phyloP scores from a whole-genome alignment of 2,329 filamentous ascomycete species.

The Elsinoe ampelina region DNA sequence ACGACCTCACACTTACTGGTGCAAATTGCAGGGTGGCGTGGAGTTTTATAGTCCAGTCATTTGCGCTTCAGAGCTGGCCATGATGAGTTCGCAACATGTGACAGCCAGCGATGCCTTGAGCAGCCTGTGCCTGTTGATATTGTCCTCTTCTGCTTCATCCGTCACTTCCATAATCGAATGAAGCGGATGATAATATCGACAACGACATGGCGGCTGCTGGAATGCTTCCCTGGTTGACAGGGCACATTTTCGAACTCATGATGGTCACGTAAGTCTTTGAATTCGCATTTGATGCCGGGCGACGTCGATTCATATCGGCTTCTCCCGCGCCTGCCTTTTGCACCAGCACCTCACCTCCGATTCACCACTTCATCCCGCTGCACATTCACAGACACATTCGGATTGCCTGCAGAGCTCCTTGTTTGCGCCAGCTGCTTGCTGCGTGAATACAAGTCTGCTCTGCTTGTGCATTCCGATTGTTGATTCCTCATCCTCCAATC shows the following conservation, averaged over 20 bases:
- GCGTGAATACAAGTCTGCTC: not conserved
- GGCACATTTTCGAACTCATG: conserved; percentile 11
- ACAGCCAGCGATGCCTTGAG: not conserved
- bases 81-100: not conserved
- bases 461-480: not conserved
- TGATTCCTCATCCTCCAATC: not conserved
- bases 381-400: not conserved
- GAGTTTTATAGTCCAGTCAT: not conserved
- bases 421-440: conserved; percentile 2
- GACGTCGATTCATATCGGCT: conserved; percentile 1
- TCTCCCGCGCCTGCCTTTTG: conserved; percentile 1
- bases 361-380: not conserved
- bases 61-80: not conserved
- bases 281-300: not conserved
- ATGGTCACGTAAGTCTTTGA: conserved; percentile 8
- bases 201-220: not conserved
- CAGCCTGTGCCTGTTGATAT: not conserved
- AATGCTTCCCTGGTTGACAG: conserved; percentile 9
- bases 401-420: not conserved
- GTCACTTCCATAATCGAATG: not conserved
- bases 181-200: not conserved
- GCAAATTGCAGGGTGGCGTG: not conserved
- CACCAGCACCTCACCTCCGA: not conserved
- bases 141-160: not conserved
- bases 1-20: not conserved